phyloP scores from a whole-genome alignment of 2,329 filamentous ascomycete genomes.

The Aspergillus pseudonomiae region DNA sequence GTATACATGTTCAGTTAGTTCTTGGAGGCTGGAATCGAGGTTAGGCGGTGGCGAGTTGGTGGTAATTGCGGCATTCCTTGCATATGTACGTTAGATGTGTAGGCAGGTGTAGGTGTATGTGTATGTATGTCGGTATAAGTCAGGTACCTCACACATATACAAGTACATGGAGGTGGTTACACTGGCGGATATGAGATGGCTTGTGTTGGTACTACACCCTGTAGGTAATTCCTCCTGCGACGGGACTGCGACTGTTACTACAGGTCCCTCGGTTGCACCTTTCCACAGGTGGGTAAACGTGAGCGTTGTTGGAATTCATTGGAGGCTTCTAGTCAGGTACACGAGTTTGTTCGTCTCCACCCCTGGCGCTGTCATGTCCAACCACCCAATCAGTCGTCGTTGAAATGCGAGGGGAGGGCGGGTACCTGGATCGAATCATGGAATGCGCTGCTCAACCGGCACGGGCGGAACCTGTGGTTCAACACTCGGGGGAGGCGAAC shows the following conservation, averaged over 20 bases:
- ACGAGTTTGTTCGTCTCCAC: conserved; percentile 19
- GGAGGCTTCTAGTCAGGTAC: conserved; percentile 8
- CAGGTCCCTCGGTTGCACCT: background rate
- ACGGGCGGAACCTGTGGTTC: conserved; percentile 12
- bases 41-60: background rate
- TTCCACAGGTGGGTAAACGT: background rate
- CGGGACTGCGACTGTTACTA: background rate
- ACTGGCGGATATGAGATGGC: background rate
- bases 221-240: background rate
- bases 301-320: background rate
- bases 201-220: background rate
- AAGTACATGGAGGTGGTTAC: background rate
- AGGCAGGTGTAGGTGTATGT: background rate
- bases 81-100: background rate
- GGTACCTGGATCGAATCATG: conserved; percentile 24
- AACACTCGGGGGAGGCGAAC: background rate
- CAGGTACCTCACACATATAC: background rate
- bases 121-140: background rate
- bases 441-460: conserved; percentile 12
- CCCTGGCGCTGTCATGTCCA: conserved; percentile 21
- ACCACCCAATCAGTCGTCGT: conserved; percentile 6
- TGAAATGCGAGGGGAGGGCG: conserved; percentile 12
- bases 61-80: background rate
- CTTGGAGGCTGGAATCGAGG: background rate
- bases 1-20: no score